These are phyloP conservation scores for Pulveroboletus sp. DNA, from an alignment of 1,284 basidiomycete genomes.

Conservation along the genomic window DNA sequence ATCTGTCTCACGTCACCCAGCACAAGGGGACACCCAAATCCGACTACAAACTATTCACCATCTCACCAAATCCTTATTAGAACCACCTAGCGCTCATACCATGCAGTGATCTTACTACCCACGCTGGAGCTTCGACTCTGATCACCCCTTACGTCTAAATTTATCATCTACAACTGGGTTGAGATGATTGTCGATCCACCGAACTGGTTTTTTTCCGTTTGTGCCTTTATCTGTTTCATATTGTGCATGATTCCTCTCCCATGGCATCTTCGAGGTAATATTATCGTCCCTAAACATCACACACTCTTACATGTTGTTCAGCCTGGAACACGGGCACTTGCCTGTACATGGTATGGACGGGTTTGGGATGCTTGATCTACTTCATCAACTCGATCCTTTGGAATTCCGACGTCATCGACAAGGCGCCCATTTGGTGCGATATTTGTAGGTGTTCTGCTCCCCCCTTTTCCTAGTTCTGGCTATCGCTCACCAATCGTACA, in stretches of 20 bases:
- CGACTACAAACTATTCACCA: slow-evolving; percentile 21
- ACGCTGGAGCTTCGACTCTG: not conserved
- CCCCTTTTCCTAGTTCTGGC: not conserved
- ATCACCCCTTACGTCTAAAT: slow-evolving; percentile 6
- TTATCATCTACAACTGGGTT: slow-evolving; percentile 23
- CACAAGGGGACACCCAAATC: slow-evolving; percentile 38
- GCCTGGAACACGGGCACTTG: slow-evolving; percentile 58
- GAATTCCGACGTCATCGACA: slow-evolving; percentile 44
- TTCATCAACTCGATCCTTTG: slow-evolving; percentile 56
- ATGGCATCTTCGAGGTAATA: slow-evolving; percentile 41
- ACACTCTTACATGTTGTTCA: not conserved
- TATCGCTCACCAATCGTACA: slow-evolving; percentile 18
- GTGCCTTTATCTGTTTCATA: slow-evolving; percentile 36
- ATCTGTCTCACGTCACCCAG: slow-evolving; percentile 8
- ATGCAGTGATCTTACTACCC: slow-evolving; percentile 6
- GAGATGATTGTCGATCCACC: slow-evolving; percentile 23
- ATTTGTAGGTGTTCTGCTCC: slow-evolving; percentile 14
- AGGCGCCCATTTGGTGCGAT: slow-evolving; percentile 58
- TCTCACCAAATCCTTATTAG: slow-evolving; percentile 23
- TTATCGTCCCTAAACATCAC: not conserved
- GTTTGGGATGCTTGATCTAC: slow-evolving; percentile 44
- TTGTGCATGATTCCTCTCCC: slow-evolving; percentile 41
- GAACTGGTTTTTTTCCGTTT: slow-evolving; percentile 31
- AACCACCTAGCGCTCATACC: not conserved
- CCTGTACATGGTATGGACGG: slow-evolving; percentile 55